Conservation (phyloP, 2,329 filamentous ascomycete species). For the Cordyceps cateniannulata region DNA sequence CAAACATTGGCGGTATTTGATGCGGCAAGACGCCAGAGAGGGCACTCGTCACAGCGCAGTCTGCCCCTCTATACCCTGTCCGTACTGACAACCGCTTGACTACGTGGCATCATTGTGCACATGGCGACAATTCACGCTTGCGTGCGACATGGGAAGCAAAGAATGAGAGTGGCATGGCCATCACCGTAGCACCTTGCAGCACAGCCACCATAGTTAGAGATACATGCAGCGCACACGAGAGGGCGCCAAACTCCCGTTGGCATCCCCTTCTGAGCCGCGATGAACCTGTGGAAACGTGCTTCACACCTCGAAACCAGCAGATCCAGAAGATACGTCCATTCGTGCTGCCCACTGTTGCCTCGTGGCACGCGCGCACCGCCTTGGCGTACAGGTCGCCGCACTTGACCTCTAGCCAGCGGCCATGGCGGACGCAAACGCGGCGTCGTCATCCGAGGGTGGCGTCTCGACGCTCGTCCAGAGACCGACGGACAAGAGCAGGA, state of each 20-base stretch:
- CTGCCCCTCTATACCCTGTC: constrained; percentile 11
- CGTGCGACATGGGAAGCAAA: neutral
- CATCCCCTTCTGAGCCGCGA: neutral
- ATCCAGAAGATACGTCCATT: neutral
- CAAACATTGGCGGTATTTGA: too few relatives aligned
- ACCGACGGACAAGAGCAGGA: constrained; percentile 68
- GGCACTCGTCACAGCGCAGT: too few relatives aligned
- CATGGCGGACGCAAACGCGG: constrained; percentile 48
- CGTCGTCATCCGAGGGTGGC: constrained; percentile 36
- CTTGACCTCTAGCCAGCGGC: constrained; percentile 56
- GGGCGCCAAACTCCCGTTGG: neutral
- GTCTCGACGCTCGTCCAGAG: constrained; percentile 64
- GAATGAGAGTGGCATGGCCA: neutral
- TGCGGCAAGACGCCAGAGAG: too few relatives aligned
- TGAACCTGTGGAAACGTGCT: neutral
- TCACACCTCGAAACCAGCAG: neutral
- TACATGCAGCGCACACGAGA: neutral
- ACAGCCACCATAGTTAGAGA: neutral
- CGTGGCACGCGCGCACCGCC: constrained; percentile 65
- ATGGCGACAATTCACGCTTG: neutral
- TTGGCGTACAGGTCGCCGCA: constrained; percentile 72
- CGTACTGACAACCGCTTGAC: neutral
- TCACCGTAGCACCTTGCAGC: neutral
- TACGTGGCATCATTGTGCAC: neutral
- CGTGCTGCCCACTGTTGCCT: constrained; percentile 43